Base-by-base conservation (phyloP, 1,284 basidiomycete species). In the Boletus hoseneyae region DNA sequence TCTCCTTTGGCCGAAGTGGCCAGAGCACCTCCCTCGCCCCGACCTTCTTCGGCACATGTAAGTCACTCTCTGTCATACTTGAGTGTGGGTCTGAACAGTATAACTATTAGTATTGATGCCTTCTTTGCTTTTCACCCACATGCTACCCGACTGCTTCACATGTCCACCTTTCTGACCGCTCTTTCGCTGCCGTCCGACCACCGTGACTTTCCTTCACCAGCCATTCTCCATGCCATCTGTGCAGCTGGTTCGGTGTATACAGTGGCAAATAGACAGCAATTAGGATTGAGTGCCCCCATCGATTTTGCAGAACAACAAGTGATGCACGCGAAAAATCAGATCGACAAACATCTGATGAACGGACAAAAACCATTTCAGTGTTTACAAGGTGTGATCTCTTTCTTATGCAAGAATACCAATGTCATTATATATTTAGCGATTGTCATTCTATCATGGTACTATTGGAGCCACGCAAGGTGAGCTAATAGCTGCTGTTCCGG, bases 101-200 rank as follows among this genome's bases (percentile, higher is more conserved):
- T 52, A 36, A 43, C 23, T 38, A 19, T 27, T 56, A 88, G 86
- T 37, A 79, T 86, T 36, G 83, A 87, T 34, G 75, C 81, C 0
- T 90, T 87, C 65, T 89, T 90, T 62, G 70, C 76, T 5, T 87
- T 80, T 57, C 84, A 87, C 54, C 84, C 84, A 6, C 81, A 87
- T 57, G 81, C 85, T 5, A 72, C 73, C 48, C 78, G 80, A 33
- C 67, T 90, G 34, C 77, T 91, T 56, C 85, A 90, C 65, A 68
- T 65, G 3, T 68, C 79, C 2, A 80, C 75, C 23, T 90, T 92
- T 61, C 72, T 87, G 63, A 68, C 76, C n/a, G 73, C 79, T 1
- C 73, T 91, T 30, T 71, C 77, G 1, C 70, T 88, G 16, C 78
- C 83, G 0, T 82, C 83, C 0, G 78, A 72, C n/a, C 84, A 89